phyloP scores from a whole-genome alignment of 352 stramenopile species.

The Pythium utonaiense region DNA sequence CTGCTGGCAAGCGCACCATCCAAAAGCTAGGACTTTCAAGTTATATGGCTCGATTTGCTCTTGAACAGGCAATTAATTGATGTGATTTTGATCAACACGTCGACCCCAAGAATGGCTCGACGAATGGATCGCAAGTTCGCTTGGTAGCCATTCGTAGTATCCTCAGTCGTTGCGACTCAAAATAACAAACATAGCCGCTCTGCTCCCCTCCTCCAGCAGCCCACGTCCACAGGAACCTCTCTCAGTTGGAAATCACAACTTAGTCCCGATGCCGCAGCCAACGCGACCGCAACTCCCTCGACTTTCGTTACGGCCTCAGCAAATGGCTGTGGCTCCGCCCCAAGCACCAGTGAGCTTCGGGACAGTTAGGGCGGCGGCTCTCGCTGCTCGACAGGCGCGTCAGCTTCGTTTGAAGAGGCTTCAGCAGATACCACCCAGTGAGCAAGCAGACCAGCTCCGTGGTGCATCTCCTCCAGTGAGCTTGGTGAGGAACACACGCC shows the following conservation, averaged over 20 bases:
- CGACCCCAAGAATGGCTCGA: too few relatives aligned
- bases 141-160: neutral
- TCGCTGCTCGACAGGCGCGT: constrained; percentile 46
- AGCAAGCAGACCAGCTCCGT: neutral
- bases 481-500: neutral
- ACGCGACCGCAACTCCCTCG: neutral
- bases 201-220: too few relatives aligned
- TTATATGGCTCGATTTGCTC: constrained; percentile 50
- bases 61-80: constrained; percentile 39
- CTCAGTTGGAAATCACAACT: neutral
- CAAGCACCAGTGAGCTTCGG: constrained; percentile 11
- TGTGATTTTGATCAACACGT: too few relatives aligned
- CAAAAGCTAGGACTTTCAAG: constrained; percentile 69
- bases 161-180: neutral
- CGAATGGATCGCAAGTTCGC: too few relatives aligned
- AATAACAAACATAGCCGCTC: neutral
- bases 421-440: neutral
- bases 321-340: neutral
- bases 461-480: constrained; percentile 20
- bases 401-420: constrained; percentile 33
- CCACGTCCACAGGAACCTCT: neutral
- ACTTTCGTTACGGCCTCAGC: neutral
- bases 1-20: constrained; percentile 52
- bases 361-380: constrained; percentile 38
- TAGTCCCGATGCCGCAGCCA: constrained; percentile 8